Evolutionary conservation across 331 rosid genomes (phyloP).

Genomic region (Quercus tomentella): DNA sequence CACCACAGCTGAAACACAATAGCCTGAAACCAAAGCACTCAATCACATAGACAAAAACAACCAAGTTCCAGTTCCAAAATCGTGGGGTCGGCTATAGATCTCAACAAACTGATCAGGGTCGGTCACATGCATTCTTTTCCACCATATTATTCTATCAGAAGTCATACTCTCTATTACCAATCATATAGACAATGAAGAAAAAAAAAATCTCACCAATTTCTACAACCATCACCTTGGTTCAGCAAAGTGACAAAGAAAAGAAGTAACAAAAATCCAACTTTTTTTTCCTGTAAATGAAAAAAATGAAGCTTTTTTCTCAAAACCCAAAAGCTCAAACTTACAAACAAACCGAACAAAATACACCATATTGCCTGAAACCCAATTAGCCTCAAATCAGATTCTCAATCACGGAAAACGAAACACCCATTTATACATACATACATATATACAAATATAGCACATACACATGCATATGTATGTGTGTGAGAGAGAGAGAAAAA

Average conservation of each 20-base stretch:
- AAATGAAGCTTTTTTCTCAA: neutral
- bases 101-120: too few relatives aligned
- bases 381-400: neutral
- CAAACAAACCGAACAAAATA: neutral
- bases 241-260: neutral
- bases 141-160: too few relatives aligned
- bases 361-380: neutral
- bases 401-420: neutral
- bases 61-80: fast-evolving
- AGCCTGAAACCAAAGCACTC: too few relatives aligned
- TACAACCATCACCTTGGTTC: neutral
- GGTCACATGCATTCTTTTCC: too few relatives aligned
- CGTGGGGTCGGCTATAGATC: too few relatives aligned
- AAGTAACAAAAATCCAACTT: neutral
- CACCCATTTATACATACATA: too few relatives aligned
- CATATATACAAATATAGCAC: neutral
- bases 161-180: too few relatives aligned
- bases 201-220: neutral
- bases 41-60: too few relatives aligned
- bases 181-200: too few relatives aligned
- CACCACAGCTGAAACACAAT: too few relatives aligned
- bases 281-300: neutral
- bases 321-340: neutral
- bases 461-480: too few relatives aligned
- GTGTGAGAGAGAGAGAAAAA: neutral